These are phyloP conservation scores for Cucumis melo DNA, from an alignment of 306 rosid genomes.

Conservation along the genomic window DNA sequence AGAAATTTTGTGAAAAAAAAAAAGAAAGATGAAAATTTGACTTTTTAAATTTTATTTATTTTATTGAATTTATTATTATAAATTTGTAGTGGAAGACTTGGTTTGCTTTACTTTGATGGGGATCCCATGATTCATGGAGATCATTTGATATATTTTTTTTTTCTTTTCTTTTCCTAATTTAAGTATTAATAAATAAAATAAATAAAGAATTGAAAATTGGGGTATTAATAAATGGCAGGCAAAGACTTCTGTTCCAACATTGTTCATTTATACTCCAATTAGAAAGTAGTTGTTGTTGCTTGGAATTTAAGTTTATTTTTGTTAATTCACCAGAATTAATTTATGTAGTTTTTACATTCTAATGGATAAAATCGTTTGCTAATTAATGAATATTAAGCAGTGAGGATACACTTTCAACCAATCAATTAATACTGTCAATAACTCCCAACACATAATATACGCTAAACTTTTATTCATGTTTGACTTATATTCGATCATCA, in stretches of 20 bases:
- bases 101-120: not conserved
- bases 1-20: not conserved
- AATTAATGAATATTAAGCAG: too few relatives aligned
- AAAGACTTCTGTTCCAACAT: slow-evolving; percentile 3
- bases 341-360: not conserved
- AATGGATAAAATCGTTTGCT: too few relatives aligned
- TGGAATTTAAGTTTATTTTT: not conserved
- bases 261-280: not conserved
- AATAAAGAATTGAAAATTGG: not conserved
- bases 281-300: not conserved
- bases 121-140: slow-evolving; percentile 9
- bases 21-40: not conserved
- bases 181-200: not conserved
- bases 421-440: too few relatives aligned
- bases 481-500: too few relatives aligned
- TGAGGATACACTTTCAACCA: too few relatives aligned
- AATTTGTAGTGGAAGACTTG: not conserved
- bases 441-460: too few relatives aligned
- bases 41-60: not conserved
- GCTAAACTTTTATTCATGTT: too few relatives aligned
- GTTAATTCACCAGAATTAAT: not conserved
- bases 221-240: slow-evolving; percentile 1
- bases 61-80: not conserved
- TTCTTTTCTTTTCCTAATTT: not conserved
- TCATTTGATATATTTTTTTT: not conserved